Base-by-base conservation (phyloP, 2,329 filamentous ascomycete species). In the Bipolaris zeicola region DNA sequence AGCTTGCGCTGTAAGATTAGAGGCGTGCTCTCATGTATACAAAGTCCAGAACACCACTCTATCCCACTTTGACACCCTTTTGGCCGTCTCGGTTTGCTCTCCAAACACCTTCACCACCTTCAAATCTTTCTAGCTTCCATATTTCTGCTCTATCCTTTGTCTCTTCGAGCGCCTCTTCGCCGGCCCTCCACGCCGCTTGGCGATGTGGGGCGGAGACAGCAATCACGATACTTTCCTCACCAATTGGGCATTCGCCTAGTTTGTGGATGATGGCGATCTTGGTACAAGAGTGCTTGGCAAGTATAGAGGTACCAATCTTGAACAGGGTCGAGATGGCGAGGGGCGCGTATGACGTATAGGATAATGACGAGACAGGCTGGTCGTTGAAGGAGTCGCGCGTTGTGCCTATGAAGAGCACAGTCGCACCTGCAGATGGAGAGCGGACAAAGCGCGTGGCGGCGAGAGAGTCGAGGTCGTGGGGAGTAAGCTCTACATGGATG, bases 51-150 rank as follows among this genome's bases (percentile, higher is more conserved):
- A 26, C n/a, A 7, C 20, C 57, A 44, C 42, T 60, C 20, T 71
- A 70, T 28, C 73, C 67, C 56, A 84, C 74, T 64, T 76, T 80
- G 42, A 81, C 79, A 6, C 87, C 89, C 45, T 79, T 76, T 57
- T 81, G 80, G 8, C 89, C 90, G 77, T 96, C 92, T 62, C 88
- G 79, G 78, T 97, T 97, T 58, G 90, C 91, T 77, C 92, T 88
- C 93, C 93, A 97, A 42, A 95, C 84, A 6, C 84, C 90, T 61
- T 89, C 88, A 20, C 87, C 89, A 1, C 85, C 89, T 43, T 84
- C 86, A 80, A 97, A 97, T 74, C 92, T 89, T 79, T 98, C 94
- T 63, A 87, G 81, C 79, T 97, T 97, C 94, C 94, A 97, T 39
- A 99, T 88, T 80, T 99, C 95, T n/a, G 91, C 91, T 63, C 83